These are phyloP conservation scores for Lecanicillium sp. DNA, from an alignment of 2,329 filamentous ascomycete species.

Conservation along the genomic window DNA sequence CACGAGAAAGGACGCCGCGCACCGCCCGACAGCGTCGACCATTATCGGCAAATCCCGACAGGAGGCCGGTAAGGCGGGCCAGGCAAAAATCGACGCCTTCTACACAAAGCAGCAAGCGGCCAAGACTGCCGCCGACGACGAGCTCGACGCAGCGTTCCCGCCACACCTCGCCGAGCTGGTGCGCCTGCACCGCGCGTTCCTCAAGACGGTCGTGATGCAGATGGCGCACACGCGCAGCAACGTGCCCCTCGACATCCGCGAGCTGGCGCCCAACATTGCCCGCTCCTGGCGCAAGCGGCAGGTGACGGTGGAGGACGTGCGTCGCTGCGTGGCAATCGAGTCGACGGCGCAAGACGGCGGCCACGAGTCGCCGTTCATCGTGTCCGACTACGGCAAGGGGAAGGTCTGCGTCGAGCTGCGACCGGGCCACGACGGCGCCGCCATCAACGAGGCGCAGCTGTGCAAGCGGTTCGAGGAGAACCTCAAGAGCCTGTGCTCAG, in stretches of 20 bases:
- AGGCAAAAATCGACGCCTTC: constrained; percentile 35
- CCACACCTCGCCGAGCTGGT: constrained; percentile 53
- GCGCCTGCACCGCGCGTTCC: constrained; percentile 58
- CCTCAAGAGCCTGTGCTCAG: constrained; percentile 40
- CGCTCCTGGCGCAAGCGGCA: constrained; percentile 67
- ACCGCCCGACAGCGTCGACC: constrained; percentile 27
- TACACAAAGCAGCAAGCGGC: constrained; percentile 28
- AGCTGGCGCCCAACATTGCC: constrained; percentile 56
- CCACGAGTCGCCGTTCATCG: constrained; percentile 33
- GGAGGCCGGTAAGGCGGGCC: constrained; percentile 23
- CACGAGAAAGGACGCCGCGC: constrained; percentile 24
- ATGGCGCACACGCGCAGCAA: constrained; percentile 61
- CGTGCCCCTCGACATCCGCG: constrained; percentile 57
- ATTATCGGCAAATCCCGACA: constrained; percentile 26
- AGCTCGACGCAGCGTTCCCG: constrained; percentile 33
- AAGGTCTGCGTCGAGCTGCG: constrained; percentile 55
- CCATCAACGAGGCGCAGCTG: constrained; percentile 45
- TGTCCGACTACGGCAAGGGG: constrained; percentile 47
- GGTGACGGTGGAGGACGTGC: constrained; percentile 60
- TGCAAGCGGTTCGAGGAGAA: constrained; percentile 50
- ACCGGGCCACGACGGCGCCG: constrained; percentile 27
- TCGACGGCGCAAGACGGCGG: constrained; percentile 26
- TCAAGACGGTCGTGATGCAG: constrained; percentile 63
- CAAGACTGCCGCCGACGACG: constrained; percentile 22
- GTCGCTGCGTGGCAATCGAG: constrained; percentile 60